Evolutionary conservation across 176 grass and related monocot species (phyloP), one percentile per base, ranked within the genome.

Genomic region (Avena insularis): DNA sequence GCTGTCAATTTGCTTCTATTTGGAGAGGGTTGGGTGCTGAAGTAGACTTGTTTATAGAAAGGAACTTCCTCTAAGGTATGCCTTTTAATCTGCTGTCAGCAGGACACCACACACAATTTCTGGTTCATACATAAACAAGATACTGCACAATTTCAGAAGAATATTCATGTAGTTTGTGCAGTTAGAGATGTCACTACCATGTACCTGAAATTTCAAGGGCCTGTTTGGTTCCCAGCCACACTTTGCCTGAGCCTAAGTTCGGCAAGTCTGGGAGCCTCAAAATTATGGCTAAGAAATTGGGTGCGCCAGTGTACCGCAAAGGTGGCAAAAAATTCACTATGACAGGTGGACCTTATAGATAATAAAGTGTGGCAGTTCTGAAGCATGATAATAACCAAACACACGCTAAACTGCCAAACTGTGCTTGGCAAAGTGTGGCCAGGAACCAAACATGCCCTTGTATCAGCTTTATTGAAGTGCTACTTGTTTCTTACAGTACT

Each of bases 1-100:
- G 93, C 96, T 67, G 91, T 98, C 89, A 98, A 79, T 98, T 98
- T 90, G 96, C 96, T 84, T 98, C 96, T 73, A 98, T 98, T 54
- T 98, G 96, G 96, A 87, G 73, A 80, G 96, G 96, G 16, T 88
- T 98, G 92, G 96, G 96, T 83, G 93, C 23, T n/a, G 84, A 93
- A 38, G 96, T 98, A 63, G 93, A 98, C 70, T 71, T 98, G 80
- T 98, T 81, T 98, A 96, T 59, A 88, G 96, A 50, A 98, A 73
- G 40, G 96, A 98, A 2, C 85, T 98, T 75, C 96, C 96, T 78
- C 90, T 98, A 83, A 95, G 96, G 96, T 96, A 86, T 89, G 78
- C 47, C 11, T 1, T 80, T 75, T 60, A 17, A 60, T 75, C 19
- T 38, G 45, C n/a, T 77, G 13, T 66, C 19, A 77, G 1, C 72